Percentiles rank a stretch among this genome's conserved stretches.
Evolutionary conservation across 441 rosid species (phyloP).

Genomic region (Adansonia grandidieri): DNA sequence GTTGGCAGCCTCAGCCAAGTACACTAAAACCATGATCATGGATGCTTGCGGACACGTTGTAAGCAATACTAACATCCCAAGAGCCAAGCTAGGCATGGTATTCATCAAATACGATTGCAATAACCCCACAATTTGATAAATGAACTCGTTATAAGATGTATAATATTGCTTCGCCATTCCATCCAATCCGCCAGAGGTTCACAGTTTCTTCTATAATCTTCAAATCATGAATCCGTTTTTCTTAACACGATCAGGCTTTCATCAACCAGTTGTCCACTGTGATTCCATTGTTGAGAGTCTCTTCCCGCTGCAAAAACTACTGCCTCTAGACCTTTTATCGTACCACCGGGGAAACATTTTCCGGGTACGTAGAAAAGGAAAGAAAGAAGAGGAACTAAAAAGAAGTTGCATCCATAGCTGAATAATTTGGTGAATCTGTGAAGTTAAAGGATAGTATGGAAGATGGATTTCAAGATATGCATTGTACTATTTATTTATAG

Average conservation of each 20-base stretch:
- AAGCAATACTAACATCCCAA: slow-evolving; percentile 37
- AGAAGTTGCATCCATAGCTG: slow-evolving; percentile 32
- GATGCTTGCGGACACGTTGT: slow-evolving; percentile 36
- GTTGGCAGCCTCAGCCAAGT: slow-evolving; percentile 31
- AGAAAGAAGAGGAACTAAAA: slow-evolving; percentile 27
- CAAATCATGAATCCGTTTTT: slow-evolving; percentile 49
- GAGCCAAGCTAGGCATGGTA: slow-evolving; percentile 42
- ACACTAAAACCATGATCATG: slow-evolving; percentile 19
- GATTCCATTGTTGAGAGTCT: slow-evolving; percentile 6
- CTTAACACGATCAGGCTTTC: slow-evolving; percentile 45
- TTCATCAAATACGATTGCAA: slow-evolving; percentile 47
- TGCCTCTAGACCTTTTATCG: background rate
- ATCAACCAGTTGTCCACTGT: slow-evolving; percentile 35
- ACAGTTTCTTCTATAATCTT: slow-evolving; percentile 44
- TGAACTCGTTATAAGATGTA: slow-evolving; percentile 35
- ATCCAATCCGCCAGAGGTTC: slow-evolving; percentile 54
- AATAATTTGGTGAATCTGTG: background rate
- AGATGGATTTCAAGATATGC: background rate
- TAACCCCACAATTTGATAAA: slow-evolving; percentile 38
- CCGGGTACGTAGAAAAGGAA: background rate
- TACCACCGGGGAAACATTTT: background rate
- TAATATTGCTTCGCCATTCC: slow-evolving; percentile 52
- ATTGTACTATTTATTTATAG: slow-evolving; percentile 5
- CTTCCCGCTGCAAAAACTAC: background rate
- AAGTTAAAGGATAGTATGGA: background rate